Base-by-base conservation (phyloP, 108 stramenopile genomes). In the Pinguiococcus pyrenoidosus region DNA sequence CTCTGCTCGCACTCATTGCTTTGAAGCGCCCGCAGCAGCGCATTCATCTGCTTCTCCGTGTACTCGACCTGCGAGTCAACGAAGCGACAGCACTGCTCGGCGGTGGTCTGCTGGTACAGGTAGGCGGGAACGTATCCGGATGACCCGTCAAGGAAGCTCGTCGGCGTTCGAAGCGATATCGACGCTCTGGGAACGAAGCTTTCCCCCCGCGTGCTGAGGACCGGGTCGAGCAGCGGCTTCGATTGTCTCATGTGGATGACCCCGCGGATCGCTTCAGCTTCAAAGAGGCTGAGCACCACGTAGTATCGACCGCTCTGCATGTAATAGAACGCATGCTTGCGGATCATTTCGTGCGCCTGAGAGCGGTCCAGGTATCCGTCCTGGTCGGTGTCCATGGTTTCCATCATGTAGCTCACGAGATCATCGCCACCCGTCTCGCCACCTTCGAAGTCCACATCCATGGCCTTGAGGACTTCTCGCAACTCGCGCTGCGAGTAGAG, bases 241-340 rank as follows among this genome's bases (percentile, higher is more conserved):
- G 58, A 66, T 44, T 51, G 50, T 23, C 85, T 78, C 43, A 80
- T 68, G 58, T 98, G 96, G 54, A 95, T 73, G 20, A 76, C 81
- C 21, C 86, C 79, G 6, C 96, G 76, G 72, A 98, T 72, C 51
- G 81, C 81, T 52, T 95, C 92, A 7, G 96, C 96, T 57, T 98
- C 96, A 18, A 79, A 76, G 46, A 98, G 51, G 32, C 82, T 85
- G 20, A 98, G 60, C 0, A 82, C 85, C 29, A 89, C 91, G 56
- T 88, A 92, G 48, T 73, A 85, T 10, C 91, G 82, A n/a, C 91
- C 92, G 45, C 78, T 73, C 56, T 98, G 87, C 25, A 84, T 69
- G 61, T 85, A 69, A 59, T 87, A 77, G 64, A 81, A 86, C 8
- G 83, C 63, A 37, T 83, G 73, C 40, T 76, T 78, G 32, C 77